phyloP scores from a whole-genome alignment of 148 eudicot species.

The Rhododendron vialii region DNA sequence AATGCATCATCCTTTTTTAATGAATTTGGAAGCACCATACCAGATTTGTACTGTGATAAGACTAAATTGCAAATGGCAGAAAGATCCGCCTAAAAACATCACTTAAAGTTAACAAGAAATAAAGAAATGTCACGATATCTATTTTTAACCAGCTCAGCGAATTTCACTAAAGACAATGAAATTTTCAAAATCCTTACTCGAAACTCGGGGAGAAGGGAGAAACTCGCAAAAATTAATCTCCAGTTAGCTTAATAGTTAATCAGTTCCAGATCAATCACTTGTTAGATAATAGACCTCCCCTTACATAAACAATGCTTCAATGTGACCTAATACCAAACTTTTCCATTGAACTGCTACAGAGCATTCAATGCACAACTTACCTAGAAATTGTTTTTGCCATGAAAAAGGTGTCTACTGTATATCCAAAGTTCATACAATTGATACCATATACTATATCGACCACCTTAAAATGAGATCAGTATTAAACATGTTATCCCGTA shows the following conservation, averaged over 20 bases:
- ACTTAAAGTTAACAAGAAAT: not conserved
- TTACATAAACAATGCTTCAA: not conserved
- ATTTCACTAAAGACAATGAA: not conserved
- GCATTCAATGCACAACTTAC: not conserved
- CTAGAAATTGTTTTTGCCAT: not conserved
- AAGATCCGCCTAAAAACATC: not conserved
- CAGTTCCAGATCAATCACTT: not conserved
- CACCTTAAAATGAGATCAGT: not conserved
- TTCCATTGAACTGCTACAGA: not conserved
- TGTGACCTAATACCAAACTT: not conserved
- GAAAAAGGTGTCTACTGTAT: too few species aligned
- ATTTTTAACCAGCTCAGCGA: not conserved
- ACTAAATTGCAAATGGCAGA: not conserved
- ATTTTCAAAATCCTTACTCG: not conserved
- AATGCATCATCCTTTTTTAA: conserved; percentile 6
- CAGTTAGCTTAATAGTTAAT: not conserved
- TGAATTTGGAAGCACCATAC: not conserved
- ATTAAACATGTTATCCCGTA: too few species aligned
- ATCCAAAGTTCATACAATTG: not conserved
- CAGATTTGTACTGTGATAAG: not conserved
- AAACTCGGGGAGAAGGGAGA: not conserved
- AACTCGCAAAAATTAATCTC: not conserved
- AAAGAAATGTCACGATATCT: not conserved
- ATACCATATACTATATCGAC: not conserved
- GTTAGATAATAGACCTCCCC: not conserved